Conservation (phyloP, 2,329 filamentous ascomycete genomes). For the Aspergillus aculeatinus region DNA sequence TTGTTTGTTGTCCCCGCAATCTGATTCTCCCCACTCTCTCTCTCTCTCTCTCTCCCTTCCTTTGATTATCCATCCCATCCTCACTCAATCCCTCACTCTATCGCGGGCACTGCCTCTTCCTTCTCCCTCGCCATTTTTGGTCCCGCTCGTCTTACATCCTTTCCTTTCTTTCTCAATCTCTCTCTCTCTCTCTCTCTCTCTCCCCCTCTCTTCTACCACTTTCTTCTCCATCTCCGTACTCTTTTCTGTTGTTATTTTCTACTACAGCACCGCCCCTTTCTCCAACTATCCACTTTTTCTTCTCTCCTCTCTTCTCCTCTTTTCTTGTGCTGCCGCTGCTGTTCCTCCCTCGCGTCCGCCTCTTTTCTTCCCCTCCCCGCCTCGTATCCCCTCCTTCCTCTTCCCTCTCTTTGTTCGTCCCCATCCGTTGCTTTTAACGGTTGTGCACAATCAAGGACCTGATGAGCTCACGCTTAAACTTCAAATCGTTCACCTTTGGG, state of each 20-base stretch:
- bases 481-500: conserved; percentile 51
- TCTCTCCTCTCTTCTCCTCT: conserved; percentile 4
- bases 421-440: conserved; percentile 21
- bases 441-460: conserved; percentile 42
- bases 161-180: conserved; percentile 1
- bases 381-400: conserved; percentile 10
- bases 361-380: not conserved
- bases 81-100: not conserved
- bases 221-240: conserved; percentile 3
- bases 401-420: conserved; percentile 15
- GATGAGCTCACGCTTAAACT: conserved; percentile 54
- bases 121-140: conserved; percentile 6
- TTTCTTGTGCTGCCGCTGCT: not conserved
- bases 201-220: conserved; percentile 5
- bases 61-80: not conserved
- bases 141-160: conserved; percentile 14
- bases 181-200: conserved; percentile 5
- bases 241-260: conserved; percentile 6
- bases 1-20: not conserved
- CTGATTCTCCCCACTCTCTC: conserved; percentile 4
- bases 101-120: conserved; percentile 17
- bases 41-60: not conserved
- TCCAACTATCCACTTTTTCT: conserved; percentile 11
- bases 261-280: conserved; percentile 10
- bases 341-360: conserved; percentile 9